phyloP scores from a whole-genome alignment of 192 early-diverging fungal genomes.

The Coemansia pectinata region DNA sequence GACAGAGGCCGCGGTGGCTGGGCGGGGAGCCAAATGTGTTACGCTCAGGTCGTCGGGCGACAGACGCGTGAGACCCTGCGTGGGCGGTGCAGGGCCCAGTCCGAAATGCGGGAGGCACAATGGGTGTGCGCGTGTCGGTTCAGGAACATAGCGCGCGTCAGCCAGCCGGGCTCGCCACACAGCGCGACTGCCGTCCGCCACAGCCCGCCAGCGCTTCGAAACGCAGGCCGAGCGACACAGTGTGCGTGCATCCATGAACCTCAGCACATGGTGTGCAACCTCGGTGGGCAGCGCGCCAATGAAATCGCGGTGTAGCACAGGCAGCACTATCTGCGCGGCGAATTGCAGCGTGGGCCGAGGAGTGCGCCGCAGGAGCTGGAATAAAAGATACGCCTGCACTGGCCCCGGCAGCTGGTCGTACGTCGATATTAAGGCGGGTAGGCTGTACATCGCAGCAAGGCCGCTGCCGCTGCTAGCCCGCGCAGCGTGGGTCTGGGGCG shows the following conservation, averaged over 20 bases:
- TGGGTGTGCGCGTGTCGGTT: conserved; percentile 31
- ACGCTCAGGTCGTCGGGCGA: conserved; percentile 23
- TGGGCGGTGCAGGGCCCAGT: conserved; percentile 26
- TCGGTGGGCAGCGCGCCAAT: conserved; percentile 71
- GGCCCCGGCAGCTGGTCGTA: conserved; percentile 77
- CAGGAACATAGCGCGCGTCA: conserved; percentile 39
- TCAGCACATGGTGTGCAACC: conserved; percentile 73
- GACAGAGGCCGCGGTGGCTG: not conserved
- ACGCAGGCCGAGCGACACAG: conserved; percentile 83
- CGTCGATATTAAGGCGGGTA: conserved; percentile 64
- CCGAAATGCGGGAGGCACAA: conserved; percentile 47
- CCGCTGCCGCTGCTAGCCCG: not conserved
- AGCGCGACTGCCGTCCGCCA: conserved; percentile 69
- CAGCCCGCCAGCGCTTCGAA: conserved; percentile 72
- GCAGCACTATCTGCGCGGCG: conserved; percentile 85
- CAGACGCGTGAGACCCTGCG: not conserved
- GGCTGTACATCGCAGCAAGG: conserved; percentile 44
- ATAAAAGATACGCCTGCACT: conserved; percentile 85
- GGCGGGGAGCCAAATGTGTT: conserved; percentile 28
- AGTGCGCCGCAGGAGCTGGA: conserved; percentile 83
- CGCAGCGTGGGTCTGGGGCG: conserved; percentile 23
- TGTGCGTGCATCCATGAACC: conserved; percentile 77
- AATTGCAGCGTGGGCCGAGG: conserved; percentile 84
- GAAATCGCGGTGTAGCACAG: conserved; percentile 91
- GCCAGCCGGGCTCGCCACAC: conserved; percentile 46